A percentile compares a stretch with the other conserved stretches of the same genome.
These are phyloP conservation scores for Stipa capillata DNA, from an alignment of 176 grass and related monocot species.

Conservation along the genomic window DNA sequence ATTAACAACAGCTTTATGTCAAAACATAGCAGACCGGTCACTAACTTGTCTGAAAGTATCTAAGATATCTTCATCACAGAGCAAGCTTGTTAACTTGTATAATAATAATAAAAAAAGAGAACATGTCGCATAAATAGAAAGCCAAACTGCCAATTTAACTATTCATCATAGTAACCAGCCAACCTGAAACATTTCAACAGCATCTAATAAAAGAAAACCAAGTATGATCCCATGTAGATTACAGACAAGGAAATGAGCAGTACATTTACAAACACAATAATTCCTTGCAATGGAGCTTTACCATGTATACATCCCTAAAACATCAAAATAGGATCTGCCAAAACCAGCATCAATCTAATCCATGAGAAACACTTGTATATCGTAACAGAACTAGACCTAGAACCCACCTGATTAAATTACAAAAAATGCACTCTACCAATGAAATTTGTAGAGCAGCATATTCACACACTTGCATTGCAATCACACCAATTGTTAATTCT, in stretches of 20 bases:
- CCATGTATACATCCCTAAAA: background rate
- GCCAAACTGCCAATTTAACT: background rate
- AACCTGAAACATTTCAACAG: background rate
- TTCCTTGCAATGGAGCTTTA: background rate
- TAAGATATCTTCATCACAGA: background rate
- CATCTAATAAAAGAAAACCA: background rate
- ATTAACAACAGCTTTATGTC: background rate
- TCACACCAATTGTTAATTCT: background rate
- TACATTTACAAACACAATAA: background rate
- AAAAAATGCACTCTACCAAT: slow-evolving; percentile 1
- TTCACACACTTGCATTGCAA: background rate
- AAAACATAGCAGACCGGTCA: background rate
- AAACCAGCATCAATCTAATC: background rate
- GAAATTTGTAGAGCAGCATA: background rate
- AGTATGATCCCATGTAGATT: background rate
- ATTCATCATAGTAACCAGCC: background rate
- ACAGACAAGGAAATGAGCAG: background rate
- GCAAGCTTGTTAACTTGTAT: background rate
- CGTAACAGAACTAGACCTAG: background rate
- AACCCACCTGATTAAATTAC: background rate
- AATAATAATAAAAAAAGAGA: background rate
- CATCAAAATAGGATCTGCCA: background rate
- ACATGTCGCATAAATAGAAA: background rate
- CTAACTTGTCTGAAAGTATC: background rate
- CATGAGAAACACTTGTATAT: background rate